Conservation (phyloP, 805 yeast genomes). For the Kazachstania taianensis region DNA sequence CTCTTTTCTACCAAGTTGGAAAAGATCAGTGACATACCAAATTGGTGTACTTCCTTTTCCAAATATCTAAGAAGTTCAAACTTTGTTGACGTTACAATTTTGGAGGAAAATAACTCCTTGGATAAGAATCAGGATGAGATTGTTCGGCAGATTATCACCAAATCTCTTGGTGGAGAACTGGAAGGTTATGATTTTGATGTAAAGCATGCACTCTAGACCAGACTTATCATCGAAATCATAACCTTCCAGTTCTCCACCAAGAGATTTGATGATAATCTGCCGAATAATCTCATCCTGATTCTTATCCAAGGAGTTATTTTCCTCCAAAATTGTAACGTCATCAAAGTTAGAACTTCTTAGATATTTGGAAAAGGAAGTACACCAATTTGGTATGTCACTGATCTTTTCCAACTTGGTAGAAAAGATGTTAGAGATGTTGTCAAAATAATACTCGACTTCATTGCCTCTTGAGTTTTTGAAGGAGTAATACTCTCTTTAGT, state of each 20-base stretch:
- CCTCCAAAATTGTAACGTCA: background rate
- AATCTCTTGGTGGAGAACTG: too few relatives aligned
- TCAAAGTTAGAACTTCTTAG: background rate
- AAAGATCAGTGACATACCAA: background rate
- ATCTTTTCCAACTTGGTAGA: background rate
- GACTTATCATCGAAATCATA: background rate
- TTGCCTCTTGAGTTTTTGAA: background rate
- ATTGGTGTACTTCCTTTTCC: conserved; percentile 1
- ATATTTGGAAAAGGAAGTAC: background rate
- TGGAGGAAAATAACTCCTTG: background rate
- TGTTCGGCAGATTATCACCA: too few relatives aligned
- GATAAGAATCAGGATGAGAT: conserved; percentile 1
- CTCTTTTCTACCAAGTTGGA: background rate
- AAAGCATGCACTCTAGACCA: background rate
- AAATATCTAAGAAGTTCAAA: background rate
- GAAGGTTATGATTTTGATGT: too few relatives aligned
- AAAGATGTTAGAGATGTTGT: background rate
- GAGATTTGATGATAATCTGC: background rate
- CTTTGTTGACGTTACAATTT: conserved; percentile 1
- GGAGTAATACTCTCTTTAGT: background rate
- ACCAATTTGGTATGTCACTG: conserved; percentile 1
- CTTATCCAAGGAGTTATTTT: background rate
- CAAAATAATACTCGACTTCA: background rate
- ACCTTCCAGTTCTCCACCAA: background rate
- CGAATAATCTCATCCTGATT: background rate